Percentiles rank a stretch among this genome's conserved stretches.
phyloP scores from a whole-genome alignment of 2,329 filamentous ascomycete genomes.

The Cordyceps javanica region DNA sequence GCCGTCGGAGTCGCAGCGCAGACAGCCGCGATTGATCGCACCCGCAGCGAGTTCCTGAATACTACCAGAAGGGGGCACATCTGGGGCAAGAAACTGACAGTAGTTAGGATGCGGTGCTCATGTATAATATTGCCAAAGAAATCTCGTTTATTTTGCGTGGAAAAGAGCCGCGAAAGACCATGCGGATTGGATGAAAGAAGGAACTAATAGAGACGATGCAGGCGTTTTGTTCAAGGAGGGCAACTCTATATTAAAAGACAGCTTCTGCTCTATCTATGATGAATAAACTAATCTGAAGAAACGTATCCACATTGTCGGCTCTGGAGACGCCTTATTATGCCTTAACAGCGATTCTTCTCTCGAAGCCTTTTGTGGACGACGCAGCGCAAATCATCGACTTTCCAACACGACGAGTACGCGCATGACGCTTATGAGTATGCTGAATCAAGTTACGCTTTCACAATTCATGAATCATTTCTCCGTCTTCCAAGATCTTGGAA shows the following conservation, averaged over 20 bases:
- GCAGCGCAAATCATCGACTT: neutral
- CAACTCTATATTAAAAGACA: neutral
- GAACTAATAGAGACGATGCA: neutral
- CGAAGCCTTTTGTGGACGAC: neutral
- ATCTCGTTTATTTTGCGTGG: neutral
- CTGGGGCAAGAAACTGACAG: neutral
- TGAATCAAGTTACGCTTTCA: neutral
- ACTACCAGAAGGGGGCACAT: neutral
- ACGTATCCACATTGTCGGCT: neutral
- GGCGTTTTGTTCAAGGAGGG: neutral
- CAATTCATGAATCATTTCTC: neutral
- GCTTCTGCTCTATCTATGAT: neutral
- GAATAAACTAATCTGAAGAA: neutral
- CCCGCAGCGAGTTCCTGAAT: constrained; percentile 26
- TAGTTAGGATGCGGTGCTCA: neutral
- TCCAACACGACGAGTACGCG: neutral
- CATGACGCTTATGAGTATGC: neutral
- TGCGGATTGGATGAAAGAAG: neutral
- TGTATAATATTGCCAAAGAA: neutral
- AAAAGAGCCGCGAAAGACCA: neutral
- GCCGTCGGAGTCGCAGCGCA: constrained; percentile 43
- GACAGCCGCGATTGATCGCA: constrained; percentile 32
- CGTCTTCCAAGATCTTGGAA: neutral
- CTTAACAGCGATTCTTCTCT: neutral
- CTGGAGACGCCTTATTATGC: too few species aligned